A percentile compares a stretch with the other conserved stretches of the same genome.
Evolutionary conservation across 148 eudicot species (phyloP).

Genomic region (Hydrangea macrophylla): DNA sequence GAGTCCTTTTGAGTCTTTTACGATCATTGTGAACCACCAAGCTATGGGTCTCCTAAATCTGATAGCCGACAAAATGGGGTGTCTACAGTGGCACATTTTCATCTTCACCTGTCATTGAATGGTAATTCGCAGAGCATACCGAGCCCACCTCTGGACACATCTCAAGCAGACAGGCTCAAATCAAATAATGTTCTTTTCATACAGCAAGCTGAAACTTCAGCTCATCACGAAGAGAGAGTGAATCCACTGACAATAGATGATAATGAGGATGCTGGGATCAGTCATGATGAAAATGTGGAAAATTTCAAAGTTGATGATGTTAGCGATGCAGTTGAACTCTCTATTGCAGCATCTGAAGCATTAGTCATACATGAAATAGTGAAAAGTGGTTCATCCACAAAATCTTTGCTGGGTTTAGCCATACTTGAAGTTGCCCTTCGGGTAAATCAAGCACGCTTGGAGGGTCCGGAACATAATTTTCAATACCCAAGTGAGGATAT

Average conservation of each 20-base stretch:
- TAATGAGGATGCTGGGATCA: conserved; percentile 21
- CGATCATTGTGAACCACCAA: no score
- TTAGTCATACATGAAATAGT: conserved; percentile 55
- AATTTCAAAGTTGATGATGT: conserved; percentile 30
- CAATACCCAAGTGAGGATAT: conserved; percentile 22
- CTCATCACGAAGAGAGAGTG: conserved; percentile 14
- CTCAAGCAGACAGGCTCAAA: conserved; percentile 26
- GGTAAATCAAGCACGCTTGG: conserved; percentile 75
- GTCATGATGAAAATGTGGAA: conserved; percentile 24
- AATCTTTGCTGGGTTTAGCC: conserved; percentile 39
- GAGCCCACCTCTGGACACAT: conserved; percentile 19
- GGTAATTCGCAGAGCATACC: conserved; percentile 29
- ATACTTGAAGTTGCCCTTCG: conserved; percentile 69
- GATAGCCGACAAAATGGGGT: no score
- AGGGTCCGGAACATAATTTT: conserved; percentile 21
- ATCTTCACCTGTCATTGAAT: conserved; percentile 52
- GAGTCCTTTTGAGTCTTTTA: no score
- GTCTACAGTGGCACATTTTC: conserved; percentile 48
- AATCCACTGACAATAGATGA: conserved; percentile 14
- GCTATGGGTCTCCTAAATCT: no score
- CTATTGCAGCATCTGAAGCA: conserved; percentile 87
- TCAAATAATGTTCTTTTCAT: conserved; percentile 9
- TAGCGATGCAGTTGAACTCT: conserved; percentile 67
- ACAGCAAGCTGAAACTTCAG: conserved; percentile 19
- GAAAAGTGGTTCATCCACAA: conserved; percentile 29